Percentiles rank a stretch among this genome's conserved stretches.
Conservation (phyloP, 2,329 filamentous ascomycete species). For the Sporothrix schenckii region DNA sequence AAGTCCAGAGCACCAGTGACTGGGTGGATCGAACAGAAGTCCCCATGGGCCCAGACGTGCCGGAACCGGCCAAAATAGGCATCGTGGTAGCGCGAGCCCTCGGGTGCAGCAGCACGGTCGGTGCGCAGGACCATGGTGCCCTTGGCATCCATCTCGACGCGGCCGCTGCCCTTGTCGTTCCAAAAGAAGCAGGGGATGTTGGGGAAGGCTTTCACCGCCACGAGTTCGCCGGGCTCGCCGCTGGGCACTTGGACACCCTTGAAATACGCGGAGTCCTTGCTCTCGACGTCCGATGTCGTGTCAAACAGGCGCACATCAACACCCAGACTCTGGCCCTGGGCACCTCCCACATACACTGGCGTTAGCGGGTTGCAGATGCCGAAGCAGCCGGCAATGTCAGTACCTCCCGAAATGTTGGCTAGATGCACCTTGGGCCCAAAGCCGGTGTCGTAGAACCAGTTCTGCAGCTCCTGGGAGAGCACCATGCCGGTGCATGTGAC, state of each 20-base stretch:
- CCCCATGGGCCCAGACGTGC: slow-evolving; percentile 79
- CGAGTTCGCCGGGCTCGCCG: slow-evolving; percentile 74
- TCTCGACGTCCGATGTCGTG: slow-evolving; percentile 51
- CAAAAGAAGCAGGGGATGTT: slow-evolving; percentile 73
- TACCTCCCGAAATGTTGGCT: slow-evolving; percentile 75
- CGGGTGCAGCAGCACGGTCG: slow-evolving; percentile 45
- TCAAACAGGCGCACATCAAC: slow-evolving; percentile 64
- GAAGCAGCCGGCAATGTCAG: slow-evolving; percentile 70
- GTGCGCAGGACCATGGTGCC: slow-evolving; percentile 32
- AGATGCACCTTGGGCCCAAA: slow-evolving; percentile 71
- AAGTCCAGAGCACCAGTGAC: slow-evolving; percentile 66
- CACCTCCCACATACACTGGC: slow-evolving; percentile 64
- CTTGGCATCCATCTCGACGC: slow-evolving; percentile 30
- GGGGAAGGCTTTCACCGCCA: slow-evolving; percentile 70
- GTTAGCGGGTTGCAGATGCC: slow-evolving; percentile 67
- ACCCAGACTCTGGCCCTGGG: slow-evolving; percentile 55
- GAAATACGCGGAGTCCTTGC: slow-evolving; percentile 49
- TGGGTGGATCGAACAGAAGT: slow-evolving; percentile 74
- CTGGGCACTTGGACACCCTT: slow-evolving; percentile 50
- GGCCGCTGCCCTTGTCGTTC: slow-evolving; percentile 50
- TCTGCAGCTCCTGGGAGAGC: slow-evolving; percentile 72
- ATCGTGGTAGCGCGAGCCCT: slow-evolving; percentile 60
- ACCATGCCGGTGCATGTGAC: slow-evolving; percentile 83
- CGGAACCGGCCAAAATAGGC: slow-evolving; percentile 66
- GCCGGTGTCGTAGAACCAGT: slow-evolving; percentile 74